Percentiles rank a stretch among this genome's conserved stretches.
Conservation (phyloP, 495 filamentous ascomycete species). For the Aspergillus leporis region DNA sequence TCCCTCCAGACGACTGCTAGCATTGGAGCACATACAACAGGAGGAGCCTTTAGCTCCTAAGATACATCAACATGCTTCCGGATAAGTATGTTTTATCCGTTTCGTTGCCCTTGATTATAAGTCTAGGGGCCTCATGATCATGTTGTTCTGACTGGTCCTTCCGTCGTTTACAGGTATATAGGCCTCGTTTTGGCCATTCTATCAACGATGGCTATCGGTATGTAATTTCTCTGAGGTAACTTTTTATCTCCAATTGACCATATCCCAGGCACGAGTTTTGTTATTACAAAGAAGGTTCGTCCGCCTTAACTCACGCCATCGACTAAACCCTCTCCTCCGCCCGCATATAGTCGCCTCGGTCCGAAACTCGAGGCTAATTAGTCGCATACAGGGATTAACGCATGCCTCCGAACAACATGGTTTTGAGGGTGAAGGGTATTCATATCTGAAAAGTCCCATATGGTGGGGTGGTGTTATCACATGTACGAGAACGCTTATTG, state of each 20-base stretch:
- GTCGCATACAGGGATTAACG: slow-evolving; percentile 69
- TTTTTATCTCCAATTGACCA: slow-evolving; percentile 18
- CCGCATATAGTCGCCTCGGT: background rate
- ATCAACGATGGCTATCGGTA: slow-evolving; percentile 93
- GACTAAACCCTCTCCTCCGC: slow-evolving; percentile 12
- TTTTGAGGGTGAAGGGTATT: slow-evolving; percentile 94
- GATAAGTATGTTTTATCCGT: slow-evolving; percentile 68
- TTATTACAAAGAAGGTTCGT: slow-evolving; percentile 88
- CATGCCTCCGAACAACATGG: slow-evolving; percentile 87
- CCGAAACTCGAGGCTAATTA: slow-evolving; percentile 19
- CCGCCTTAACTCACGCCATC: slow-evolving; percentile 8
- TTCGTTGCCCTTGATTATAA: background rate
- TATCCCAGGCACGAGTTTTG: slow-evolving; percentile 77
- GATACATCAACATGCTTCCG: slow-evolving; percentile 65
- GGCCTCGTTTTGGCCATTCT: slow-evolving; percentile 85
- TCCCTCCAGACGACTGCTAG: slow-evolving; percentile 24
- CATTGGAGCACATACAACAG: slow-evolving; percentile 39
- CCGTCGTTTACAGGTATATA: slow-evolving; percentile 68
- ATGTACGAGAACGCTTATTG: slow-evolving; percentile 52
- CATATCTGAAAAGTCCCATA: slow-evolving; percentile 85
- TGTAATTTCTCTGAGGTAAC: slow-evolving; percentile 28
- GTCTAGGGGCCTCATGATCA: slow-evolving; percentile 13
- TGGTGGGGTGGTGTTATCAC: slow-evolving; percentile 96
- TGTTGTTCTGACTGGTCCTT: slow-evolving; percentile 34
- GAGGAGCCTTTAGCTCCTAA: slow-evolving; percentile 48